Evolutionary conservation across 73 alveolate species (phyloP), one percentile per base, ranked within the genome.

Genomic region (Paramecium bursaria): DNA sequence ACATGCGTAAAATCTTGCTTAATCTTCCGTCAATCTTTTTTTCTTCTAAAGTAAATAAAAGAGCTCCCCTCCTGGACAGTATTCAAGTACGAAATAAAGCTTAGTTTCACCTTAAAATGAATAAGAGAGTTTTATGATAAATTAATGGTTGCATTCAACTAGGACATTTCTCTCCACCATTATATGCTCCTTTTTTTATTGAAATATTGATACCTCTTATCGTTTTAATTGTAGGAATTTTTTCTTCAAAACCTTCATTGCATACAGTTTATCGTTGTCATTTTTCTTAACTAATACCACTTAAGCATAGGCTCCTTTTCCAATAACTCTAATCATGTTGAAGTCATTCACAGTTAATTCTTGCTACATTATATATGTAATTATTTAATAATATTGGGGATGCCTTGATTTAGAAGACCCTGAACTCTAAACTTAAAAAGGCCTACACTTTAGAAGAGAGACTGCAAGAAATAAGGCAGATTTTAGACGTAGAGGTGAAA

Each of bases 1-100:
- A 44, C 31, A 53, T 74, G 7, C 15, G 47, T 75, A 23, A 14
- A 22, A 7, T 30, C 77, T 4, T 26, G 23, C 25, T 49, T 75
- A 74, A 74, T 89, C 93, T 79, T 94, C 97, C 4, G 88, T 75
- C 57, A 95, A 86, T 85, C 85, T 86, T 73, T 85, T 85, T 26
- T 57, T 90, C 90, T 91, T 91, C 47, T 86, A 75, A 19, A 93
- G 77, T 47, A 92, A 90, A 85, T 73, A 85, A 75, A 93, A 90
- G 52, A 95, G 88, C 85, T 95, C 99, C 48, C 99, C 99, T 30
- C 99, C 99, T 50, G 95, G 93, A 50, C 95, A 82, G 74, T 74
- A 95, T 39, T 95, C 99, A 86, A 95, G 85, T 0, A 95, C 93
- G 80, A 95, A 85, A 61, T 93, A 95, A n/a, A 95, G 90, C 54